A percentile compares a stretch with the other conserved stretches of the same genome.
Conservation (phyloP, 2,329 filamentous ascomycete genomes). For the Colletotrichum sp. region DNA sequence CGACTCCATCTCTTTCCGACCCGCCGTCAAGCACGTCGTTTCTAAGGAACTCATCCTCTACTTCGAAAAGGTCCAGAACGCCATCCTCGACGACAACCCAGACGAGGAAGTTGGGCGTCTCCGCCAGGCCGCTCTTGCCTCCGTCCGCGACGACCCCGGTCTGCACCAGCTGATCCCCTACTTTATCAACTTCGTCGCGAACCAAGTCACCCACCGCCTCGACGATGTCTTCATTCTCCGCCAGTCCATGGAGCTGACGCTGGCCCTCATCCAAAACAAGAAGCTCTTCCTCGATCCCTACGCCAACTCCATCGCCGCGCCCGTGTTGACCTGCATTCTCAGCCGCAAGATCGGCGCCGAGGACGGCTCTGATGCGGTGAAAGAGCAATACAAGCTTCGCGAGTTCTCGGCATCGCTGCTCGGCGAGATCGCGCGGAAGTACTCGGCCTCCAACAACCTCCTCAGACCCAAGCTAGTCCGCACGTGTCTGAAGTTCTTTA, state of each 20-base stretch:
- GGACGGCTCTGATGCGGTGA: slow-evolving; percentile 55
- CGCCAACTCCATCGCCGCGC: slow-evolving; percentile 73
- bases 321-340: slow-evolving; percentile 90
- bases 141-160: slow-evolving; percentile 86
- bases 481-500: slow-evolving; percentile 91
- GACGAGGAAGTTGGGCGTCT: slow-evolving; percentile 77
- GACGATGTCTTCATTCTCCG: slow-evolving; percentile 88
- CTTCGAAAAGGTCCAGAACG: slow-evolving; percentile 92
- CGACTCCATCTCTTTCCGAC: slow-evolving; percentile 84
- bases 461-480: slow-evolving; percentile 88
- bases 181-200: slow-evolving; percentile 93
- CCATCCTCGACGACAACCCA: slow-evolving; percentile 85
- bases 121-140: slow-evolving; percentile 83
- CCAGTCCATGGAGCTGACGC: slow-evolving; percentile 90
- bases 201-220: slow-evolving; percentile 92
- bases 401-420: slow-evolving; percentile 86
- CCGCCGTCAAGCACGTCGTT: slow-evolving; percentile 92
- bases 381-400: slow-evolving; percentile 78
- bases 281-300: slow-evolving; percentile 74
- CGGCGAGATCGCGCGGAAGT: slow-evolving; percentile 79
- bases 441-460: slow-evolving; percentile 79
- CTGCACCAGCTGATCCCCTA: slow-evolving; percentile 96
- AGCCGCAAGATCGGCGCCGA: slow-evolving; percentile 77
- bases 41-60: slow-evolving; percentile 96
- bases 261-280: slow-evolving; percentile 83